Base-by-base conservation (phyloP, 345 rosid species). In the Bruguiera sexangula region DNA sequence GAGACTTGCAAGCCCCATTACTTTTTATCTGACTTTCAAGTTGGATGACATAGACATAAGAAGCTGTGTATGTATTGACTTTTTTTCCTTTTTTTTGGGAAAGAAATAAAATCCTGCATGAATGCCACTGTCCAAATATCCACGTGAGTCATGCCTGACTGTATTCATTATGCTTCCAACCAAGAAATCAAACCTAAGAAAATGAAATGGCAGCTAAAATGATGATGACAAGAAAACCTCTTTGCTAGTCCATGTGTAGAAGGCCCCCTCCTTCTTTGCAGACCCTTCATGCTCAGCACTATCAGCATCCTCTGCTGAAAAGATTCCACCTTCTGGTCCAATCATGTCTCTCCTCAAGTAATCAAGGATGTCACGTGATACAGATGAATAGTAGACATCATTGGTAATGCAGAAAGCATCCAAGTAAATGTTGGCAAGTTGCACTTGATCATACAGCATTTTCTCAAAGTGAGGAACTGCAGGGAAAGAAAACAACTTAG, bases 381-480 rank as follows among this genome's bases (percentile, higher is more conserved):
- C 71, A 36, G 57, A 79, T 55, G 96, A 85, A 69, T 88, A 94
- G 77, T 69, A 82, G 54, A 73, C 86, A 70, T 91, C 95, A 61
- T 82, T 85, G 29, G 89, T 80, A 60, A 89, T 81, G 74, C 84
- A 79, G 60, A 91, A 94, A 36, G 91, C 88, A 74, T 94, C 98
- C 66, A 89, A 86, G 75, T 87, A 89, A 67, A 85, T 87, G 36
- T 86, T 91, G 29, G 83, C 89, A 73, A 91, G 90, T 65, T 94
- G 96, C 56, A 96, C 98, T 73, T 91, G 96, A 80, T 91, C 97
- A 67, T 91, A 91, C 72, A 94, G 43, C 97, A 94, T 94, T 74
- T 94, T 94, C 87, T 94, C 98, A 76, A 94, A 94, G 84, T 94
- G 98, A 20, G 98, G 98, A 82, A 94, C 98, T 94, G 88, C 90